phyloP scores from a whole-genome alignment of 306 rosid genomes.

The Argentina anserina region DNA sequence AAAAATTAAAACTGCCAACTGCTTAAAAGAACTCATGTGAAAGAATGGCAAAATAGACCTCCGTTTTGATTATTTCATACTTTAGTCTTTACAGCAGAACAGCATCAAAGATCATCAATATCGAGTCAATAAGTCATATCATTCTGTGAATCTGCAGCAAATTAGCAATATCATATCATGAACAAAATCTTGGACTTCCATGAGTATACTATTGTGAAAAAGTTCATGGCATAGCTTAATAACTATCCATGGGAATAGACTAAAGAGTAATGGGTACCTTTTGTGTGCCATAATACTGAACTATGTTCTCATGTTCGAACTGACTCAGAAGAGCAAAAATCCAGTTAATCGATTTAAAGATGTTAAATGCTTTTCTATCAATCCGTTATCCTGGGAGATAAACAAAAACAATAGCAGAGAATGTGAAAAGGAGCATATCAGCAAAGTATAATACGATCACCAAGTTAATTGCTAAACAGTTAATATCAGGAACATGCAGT shows the following conservation, averaged over 20 bases:
- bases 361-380: no score
- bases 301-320: slow-evolving; percentile 90
- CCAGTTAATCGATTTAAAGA: no score
- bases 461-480: slow-evolving; percentile 8
- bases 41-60: background rate
- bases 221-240: background rate
- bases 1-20: no score
- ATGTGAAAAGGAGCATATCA: no score
- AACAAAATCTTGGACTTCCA: background rate
- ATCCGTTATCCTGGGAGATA: no score
- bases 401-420: no score
- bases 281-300: slow-evolving; percentile 74
- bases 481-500: slow-evolving; percentile 1
- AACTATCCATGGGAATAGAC: background rate
- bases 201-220: background rate
- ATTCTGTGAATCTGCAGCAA: no score
- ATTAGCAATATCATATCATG: no score
- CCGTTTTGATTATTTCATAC: background rate
- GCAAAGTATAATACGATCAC: no score
- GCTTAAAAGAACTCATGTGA: background rate
- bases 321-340: slow-evolving; percentile 79
- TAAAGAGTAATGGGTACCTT: slow-evolving; percentile 48
- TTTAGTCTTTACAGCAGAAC: background rate
- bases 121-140: no score
- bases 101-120: no score